These are phyloP conservation scores for Thalia dealbata DNA, from an alignment of 176 grass and related monocot genomes.

Conservation along the genomic window DNA sequence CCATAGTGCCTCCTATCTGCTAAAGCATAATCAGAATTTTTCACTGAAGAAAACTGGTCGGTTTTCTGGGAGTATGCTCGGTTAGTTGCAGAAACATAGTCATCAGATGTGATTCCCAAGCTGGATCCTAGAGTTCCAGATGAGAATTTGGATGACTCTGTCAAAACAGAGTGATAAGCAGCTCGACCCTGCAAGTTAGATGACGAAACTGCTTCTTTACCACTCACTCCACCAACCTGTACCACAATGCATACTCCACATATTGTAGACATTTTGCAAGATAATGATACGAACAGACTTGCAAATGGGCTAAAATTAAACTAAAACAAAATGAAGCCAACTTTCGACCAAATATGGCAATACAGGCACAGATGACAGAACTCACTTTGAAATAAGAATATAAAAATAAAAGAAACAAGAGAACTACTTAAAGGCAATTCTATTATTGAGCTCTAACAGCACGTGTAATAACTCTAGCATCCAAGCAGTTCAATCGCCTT, in stretches of 20 bases:
- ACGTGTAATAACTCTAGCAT: no score
- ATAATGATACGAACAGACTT: no score
- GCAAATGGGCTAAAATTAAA: no score
- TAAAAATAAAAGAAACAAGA: no score
- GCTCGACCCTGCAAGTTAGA: constrained; percentile 42
- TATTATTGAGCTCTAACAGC: no score
- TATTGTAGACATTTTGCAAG: not conserved
- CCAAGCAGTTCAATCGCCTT: no score
- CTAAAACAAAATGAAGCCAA: no score
- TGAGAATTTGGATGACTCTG: constrained; percentile 48
- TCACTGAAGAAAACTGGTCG: constrained; percentile 39
- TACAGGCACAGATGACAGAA: no score
- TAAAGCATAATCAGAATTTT: constrained; percentile 48
- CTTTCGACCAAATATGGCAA: no score
- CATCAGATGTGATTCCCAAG: constrained; percentile 59
- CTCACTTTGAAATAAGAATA: no score
- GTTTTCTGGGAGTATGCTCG: constrained; percentile 68
- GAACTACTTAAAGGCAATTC: no score
- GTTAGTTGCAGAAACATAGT: constrained; percentile 53
- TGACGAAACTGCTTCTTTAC: constrained; percentile 63
- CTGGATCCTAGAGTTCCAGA: constrained; percentile 48
- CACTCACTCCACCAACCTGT: constrained; percentile 66
- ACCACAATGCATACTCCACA: not conserved
- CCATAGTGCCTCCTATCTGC: constrained; percentile 76
- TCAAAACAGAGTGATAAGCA: constrained; percentile 35